Conservation (phyloP, 2,329 filamentous ascomycete species). For the Fusarium mangiferae region DNA sequence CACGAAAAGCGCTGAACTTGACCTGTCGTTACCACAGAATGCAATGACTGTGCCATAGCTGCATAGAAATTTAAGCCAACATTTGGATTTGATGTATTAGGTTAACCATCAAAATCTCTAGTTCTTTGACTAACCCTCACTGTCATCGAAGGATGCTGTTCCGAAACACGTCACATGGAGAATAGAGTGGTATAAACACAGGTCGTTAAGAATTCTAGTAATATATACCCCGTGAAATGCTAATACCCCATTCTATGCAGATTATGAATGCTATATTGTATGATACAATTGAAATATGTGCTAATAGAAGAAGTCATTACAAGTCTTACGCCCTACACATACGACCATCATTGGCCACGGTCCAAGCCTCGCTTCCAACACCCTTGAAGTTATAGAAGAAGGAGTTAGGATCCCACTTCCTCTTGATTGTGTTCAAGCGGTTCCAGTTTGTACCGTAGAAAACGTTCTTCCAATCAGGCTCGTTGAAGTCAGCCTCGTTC, state of each 20-base stretch:
- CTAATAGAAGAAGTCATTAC: neutral
- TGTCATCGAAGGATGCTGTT: neutral
- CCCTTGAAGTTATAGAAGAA: slow-evolving; percentile 60
- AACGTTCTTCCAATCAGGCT: slow-evolving; percentile 54
- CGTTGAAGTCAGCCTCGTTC: slow-evolving; percentile 62
- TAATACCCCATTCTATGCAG: neutral
- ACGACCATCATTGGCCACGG: slow-evolving; percentile 11
- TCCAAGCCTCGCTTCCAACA: slow-evolving; percentile 65
- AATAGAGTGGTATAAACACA: no score
- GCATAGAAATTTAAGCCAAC: no score
- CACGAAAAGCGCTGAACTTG: neutral
- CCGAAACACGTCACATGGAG: no score
- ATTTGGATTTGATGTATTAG: neutral
- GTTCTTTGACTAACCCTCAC: neutral
- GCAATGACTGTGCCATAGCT: rapidly evolving
- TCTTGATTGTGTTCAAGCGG: slow-evolving; percentile 57
- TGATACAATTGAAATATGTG: neutral
- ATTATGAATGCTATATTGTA: neutral
- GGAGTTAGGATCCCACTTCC: slow-evolving; percentile 57
- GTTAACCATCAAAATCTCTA: rapidly evolving
- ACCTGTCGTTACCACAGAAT: no score
- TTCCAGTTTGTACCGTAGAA: slow-evolving; percentile 61
- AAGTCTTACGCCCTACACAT: slow-evolving; percentile 25
- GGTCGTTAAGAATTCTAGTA: neutral
- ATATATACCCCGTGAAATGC: neutral